Percentiles rank a stretch among this genome's conserved stretches.
These are phyloP conservation scores for Ophiostoma sp. DNA, from an alignment of 2,329 filamentous ascomycete genomes.

Conservation along the genomic window DNA sequence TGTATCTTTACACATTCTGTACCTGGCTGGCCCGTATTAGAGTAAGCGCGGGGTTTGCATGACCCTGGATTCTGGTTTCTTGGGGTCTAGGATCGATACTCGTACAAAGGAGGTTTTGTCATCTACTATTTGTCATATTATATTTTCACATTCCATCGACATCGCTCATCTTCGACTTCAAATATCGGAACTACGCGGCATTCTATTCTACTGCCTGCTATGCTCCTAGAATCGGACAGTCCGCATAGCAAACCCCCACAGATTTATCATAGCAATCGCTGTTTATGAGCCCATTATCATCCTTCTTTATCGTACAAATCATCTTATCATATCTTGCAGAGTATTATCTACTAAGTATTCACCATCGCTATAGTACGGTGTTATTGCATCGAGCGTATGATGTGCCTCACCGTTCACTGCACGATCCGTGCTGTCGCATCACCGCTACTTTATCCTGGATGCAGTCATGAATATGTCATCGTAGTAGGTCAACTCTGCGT, in stretches of 20 bases:
- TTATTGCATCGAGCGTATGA: not conserved
- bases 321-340: not conserved
- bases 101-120: not conserved
- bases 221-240: not conserved
- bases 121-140: not conserved
- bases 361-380: not conserved
- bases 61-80: not conserved
- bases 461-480: constrained; percentile 5
- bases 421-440: constrained; percentile 1
- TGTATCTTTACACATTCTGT: not conserved
- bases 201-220: not conserved
- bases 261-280: not conserved
- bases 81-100: not conserved
- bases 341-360: not conserved
- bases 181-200: not conserved
- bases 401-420: not conserved
- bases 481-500: not conserved
- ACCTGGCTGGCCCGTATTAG: not conserved
- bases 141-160: not conserved
- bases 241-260: not conserved
- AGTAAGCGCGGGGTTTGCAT: not conserved
- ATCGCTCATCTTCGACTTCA: not conserved
- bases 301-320: not conserved
- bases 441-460: constrained; percentile 3
- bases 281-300: not conserved